These are phyloP conservation scores for Eutypa lata DNA, from an alignment of 2,329 filamentous ascomycete genomes.

Conservation along the genomic window DNA sequence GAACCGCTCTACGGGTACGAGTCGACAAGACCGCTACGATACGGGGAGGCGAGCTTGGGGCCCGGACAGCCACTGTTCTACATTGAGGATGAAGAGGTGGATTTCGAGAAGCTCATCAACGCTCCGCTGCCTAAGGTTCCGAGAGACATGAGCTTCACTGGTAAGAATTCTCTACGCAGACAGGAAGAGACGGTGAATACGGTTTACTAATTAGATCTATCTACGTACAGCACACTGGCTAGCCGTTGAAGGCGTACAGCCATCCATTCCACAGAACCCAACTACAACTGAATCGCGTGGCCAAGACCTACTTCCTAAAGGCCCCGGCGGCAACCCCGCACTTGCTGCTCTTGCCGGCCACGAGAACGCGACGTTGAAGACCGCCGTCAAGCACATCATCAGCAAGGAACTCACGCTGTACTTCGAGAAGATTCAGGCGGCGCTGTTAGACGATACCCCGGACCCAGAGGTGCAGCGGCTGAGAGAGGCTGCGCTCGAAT, in stretches of 20 bases:
- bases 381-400: slow-evolving; percentile 90
- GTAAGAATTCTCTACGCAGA: slow-evolving; percentile 43
- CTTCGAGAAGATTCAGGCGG: slow-evolving; percentile 91
- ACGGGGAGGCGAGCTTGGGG: slow-evolving; percentile 89
- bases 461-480: slow-evolving; percentile 72
- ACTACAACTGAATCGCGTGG: slow-evolving; percentile 79
- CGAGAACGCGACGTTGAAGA: slow-evolving; percentile 81
- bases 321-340: slow-evolving; percentile 80
- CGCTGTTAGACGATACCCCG: slow-evolving; percentile 82
- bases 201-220: slow-evolving; percentile 8
- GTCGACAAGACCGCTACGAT: slow-evolving; percentile 81
- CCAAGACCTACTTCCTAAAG: slow-evolving; percentile 85
- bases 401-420: slow-evolving; percentile 95
- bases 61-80: slow-evolving; percentile 95
- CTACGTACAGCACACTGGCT: slow-evolving; percentile 89
- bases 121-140: slow-evolving; percentile 92
- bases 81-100: slow-evolving; percentile 96
- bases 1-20: slow-evolving; percentile 97
- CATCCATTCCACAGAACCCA: slow-evolving; percentile 93
- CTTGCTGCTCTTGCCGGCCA: slow-evolving; percentile 79
- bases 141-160: slow-evolving; percentile 86
- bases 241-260: slow-evolving; percentile 94
- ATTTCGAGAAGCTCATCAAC: slow-evolving; percentile 99
- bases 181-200: neutral
- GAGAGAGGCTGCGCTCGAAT: slow-evolving; percentile 80